Evolutionary conservation across 768 basidiomycete genomes (phyloP), one percentile per base, ranked within the genome.

Genomic region (Daedalea quercina): DNA sequence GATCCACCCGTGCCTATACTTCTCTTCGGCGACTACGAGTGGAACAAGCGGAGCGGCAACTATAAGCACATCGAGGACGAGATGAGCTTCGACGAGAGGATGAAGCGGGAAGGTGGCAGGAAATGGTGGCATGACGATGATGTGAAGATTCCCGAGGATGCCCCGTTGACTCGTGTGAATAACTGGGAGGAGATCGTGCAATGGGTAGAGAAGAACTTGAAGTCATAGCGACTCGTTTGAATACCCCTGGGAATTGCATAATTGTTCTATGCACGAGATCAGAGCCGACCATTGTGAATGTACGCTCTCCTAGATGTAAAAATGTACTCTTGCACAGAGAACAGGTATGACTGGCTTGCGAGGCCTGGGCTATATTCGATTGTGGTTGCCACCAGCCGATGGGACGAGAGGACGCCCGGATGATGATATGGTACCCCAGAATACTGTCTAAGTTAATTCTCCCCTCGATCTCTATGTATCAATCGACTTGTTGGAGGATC

Each of bases 1-100:
- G 58, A 65, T 19, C 70, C 73, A n/a, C 75, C 78, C 1, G 78
- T 77, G 13, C 78, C 75, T 2, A 82, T 86, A 26, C 66, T 91
- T 37, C 73, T 92, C 6, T 90, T 91, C 58, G 90, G 90, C 20
- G 68, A 80, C 51, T 89, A 90, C 61, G 73, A 79, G 57, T 91
- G 90, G 90, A 89, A 85, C 61, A 71, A 79, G 63, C 76, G 84
- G 42, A 53, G 78, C 13, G 83, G 81, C 3, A 62, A 66, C 22
- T 63, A 72, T 17, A 63, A 57, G 17, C 76, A 81, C 54, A 70
- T 75, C 53, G 61, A 54, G 49, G 75, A 82, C n/a, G 74, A 79
- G 48, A 75, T 81, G 73, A 61, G 73, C 31, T 86, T 78, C 56
- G 77, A 78, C 55, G 69, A 68, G 58, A 73, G 79, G 49, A 62